Base-by-base conservation (phyloP, 805 yeast genomes). In the Metschnikowia peoriensis region DNA sequence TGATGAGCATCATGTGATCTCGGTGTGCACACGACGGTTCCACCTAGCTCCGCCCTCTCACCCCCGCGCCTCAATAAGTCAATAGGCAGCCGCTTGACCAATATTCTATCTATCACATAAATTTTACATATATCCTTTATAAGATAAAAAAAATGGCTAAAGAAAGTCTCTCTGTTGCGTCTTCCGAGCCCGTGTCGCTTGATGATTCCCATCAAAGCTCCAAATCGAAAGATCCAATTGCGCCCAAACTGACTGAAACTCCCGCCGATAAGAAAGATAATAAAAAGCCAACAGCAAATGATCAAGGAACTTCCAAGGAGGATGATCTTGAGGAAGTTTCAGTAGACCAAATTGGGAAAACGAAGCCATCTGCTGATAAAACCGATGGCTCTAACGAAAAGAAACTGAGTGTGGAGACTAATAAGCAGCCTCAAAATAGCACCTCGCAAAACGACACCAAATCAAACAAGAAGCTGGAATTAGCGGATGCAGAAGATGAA, bases 121-220 rank as follows among this genome's bases (percentile, higher is more conserved):
- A 15, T 10, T 22, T 22, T 22, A 22, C 22, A 22, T 22, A 22
- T 4, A 22, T 22, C 22, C 22, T 22, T 22, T 22, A 22, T 22
- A 22, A 44, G 22, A 12, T 41, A 15, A 29, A 9, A 28, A 44
- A 22, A 10, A 47, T 51, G 51, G 48, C 55, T 41, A 41, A 54
- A 44, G 66, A 68, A 47, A 62, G 60, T 44, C 66, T 72, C 52
- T 57, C 64, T 12, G 68, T 70, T 4, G 73, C 67, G 4, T 54
- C 73, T 22, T 56, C 61, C 38, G 76, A 73, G 38, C 77, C 78
- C 12, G 67, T 71, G 38, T 65, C 64, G 2, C 53, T 61, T 47
- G 70, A 66, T 14, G 64, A 58, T 35, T 12, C 32, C 32, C n/a
- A 48, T 47, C 34, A 38, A n/a, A n/a, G 22, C 8, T 10, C 38